Evolutionary conservation across 2,329 filamentous ascomycete genomes (phyloP), one percentile per base, ranked within the genome.

Genomic region (Alternaria angustiovoidea): DNA sequence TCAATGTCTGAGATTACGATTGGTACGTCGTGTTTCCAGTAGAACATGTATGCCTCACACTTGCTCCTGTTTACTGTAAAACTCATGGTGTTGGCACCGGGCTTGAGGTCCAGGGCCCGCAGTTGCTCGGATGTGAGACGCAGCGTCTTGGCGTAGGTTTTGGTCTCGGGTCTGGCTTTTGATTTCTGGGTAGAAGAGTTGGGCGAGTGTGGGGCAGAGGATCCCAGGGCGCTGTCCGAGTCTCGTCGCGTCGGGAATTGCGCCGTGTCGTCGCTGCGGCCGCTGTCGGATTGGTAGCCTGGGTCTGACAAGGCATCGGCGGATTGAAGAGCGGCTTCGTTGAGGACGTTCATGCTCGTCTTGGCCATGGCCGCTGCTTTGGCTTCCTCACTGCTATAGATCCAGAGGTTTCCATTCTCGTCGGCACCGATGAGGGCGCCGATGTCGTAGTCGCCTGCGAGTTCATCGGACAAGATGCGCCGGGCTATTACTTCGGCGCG

Each of bases 1-100:
- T 99, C 95, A 72, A 99, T 98, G 78, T 99, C 95, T 1, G 94
- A 98, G 64, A 99, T 97, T 48, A 99, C 94, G 57, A 99, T 94
- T 0, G 95, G 96, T 0, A 91, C 91, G 71, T 96, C 91, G 73
- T 94, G 88, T 67, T 88, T 90, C 96, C 95, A 99, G 61, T 96
- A 87, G 77, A 93, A 99, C 89, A 99, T 96, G 70, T 88, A 91
- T 14, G 94, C 95, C 52, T 89, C 89, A 80, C 95, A 99, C 0
- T 93, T 97, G 6, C 95, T 94, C 64, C 92, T 87, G 78, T 98
- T 98, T 62, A 99, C 95, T 3, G 92, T 98, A 78, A 99, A 99
- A 72, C 92, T 93, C 89, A 99, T 94, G 12, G 88, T 86, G 79
- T 99, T 99, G 57, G 91, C 88, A n/a, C 96, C 95, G 1, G 88